Conservation (phyloP, 331 rosid genomes). For the Rosa hybrid region DNA sequence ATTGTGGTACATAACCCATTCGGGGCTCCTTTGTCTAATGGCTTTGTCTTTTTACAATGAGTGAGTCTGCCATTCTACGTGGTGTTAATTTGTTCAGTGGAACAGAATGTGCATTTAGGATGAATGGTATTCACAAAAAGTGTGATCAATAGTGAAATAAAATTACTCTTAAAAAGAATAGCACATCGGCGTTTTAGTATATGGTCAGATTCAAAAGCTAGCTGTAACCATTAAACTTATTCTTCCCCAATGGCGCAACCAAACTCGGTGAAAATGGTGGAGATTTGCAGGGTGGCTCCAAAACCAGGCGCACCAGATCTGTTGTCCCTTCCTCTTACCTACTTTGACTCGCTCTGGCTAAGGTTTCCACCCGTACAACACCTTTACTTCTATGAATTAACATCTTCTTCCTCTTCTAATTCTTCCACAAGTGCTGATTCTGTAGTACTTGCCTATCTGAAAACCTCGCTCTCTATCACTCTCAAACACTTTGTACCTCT, state of each 20-base stretch:
- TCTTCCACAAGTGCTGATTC: not conserved
- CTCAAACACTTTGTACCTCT: slow-evolving; percentile 43
- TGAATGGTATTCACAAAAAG: not conserved
- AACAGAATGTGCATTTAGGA: not conserved
- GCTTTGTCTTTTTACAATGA: too few relatives aligned
- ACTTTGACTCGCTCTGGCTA: slow-evolving; percentile 28
- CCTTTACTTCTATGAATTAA: slow-evolving; percentile 26
- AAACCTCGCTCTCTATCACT: slow-evolving; percentile 41
- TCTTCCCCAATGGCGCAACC: not conserved
- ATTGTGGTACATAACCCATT: too few relatives aligned
- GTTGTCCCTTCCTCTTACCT: slow-evolving; percentile 23
- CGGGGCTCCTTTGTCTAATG: too few relatives aligned
- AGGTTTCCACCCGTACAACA: slow-evolving; percentile 4
- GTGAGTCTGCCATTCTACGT: too few relatives aligned
- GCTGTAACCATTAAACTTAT: not conserved
- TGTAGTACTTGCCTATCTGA: slow-evolving; percentile 44
- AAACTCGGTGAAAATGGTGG: not conserved
- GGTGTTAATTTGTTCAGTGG: too few relatives aligned
- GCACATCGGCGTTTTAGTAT: not conserved
- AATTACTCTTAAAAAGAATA: too few relatives aligned
- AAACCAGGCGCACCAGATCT: not conserved
- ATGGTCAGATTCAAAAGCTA: not conserved
- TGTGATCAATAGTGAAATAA: too few relatives aligned
- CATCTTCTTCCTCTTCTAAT: not conserved
- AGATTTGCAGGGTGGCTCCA: slow-evolving; percentile 14